Percentiles rank a stretch among this genome's conserved stretches.
These are phyloP conservation scores for Crithidia fasciculata DNA, from an alignment of 208 protist species.

Conservation along the genomic window DNA sequence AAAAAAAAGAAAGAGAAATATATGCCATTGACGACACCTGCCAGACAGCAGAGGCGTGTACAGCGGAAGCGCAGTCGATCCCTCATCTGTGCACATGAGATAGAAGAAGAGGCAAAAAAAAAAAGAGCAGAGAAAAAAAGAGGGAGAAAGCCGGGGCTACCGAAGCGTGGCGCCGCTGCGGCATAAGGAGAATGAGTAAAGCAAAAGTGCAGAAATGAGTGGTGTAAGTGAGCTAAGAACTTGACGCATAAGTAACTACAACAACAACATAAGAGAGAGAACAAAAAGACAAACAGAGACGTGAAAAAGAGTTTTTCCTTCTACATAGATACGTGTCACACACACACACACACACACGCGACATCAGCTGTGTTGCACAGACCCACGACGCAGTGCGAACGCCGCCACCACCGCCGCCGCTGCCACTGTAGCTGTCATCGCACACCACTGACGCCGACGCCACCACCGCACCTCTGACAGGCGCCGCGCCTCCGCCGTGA, in stretches of 20 bases:
- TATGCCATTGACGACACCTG: too few species aligned
- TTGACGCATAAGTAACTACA: neutral
- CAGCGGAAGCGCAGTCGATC: too few species aligned
- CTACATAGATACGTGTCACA: too few species aligned
- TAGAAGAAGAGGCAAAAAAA: too few species aligned
- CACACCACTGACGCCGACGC: neutral
- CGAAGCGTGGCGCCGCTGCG: neutral
- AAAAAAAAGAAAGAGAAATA: neutral
- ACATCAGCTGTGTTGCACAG: neutral
- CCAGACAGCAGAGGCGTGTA: too few species aligned
- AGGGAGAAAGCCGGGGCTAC: neutral
- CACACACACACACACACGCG: too few species aligned
- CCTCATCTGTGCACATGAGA: too few species aligned
- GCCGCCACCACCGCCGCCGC: neutral
- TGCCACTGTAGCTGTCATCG: slow-evolving; percentile 2
- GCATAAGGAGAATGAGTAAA: too few species aligned
- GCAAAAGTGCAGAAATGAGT: too few species aligned
- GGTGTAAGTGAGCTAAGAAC: too few species aligned
- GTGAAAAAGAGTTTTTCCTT: too few species aligned
- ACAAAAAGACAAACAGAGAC: too few species aligned
- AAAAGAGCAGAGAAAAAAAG: neutral
- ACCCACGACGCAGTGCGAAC: slow-evolving; percentile 5
- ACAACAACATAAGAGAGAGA: neutral
- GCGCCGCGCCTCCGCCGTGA: slow-evolving; percentile 10
- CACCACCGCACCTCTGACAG: slow-evolving; percentile 14